A percentile compares a stretch with the other conserved stretches of the same genome.
Conservation (phyloP, 179 eudicot genomes). For the Pouteria campechiana region DNA sequence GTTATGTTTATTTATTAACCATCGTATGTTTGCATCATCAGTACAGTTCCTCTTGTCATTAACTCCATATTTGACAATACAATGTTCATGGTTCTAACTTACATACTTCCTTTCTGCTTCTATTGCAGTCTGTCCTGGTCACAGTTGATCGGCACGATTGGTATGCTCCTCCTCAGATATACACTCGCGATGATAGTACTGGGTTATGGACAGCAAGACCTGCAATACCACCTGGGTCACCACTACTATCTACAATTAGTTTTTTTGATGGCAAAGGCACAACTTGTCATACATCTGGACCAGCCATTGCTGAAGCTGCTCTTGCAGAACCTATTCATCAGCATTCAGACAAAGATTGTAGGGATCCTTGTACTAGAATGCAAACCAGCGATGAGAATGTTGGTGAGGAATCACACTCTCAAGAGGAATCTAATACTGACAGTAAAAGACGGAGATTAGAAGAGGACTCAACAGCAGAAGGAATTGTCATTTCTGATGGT, state of each 20-base stretch:
- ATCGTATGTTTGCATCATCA: background rate
- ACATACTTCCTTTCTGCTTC: too few relatives aligned
- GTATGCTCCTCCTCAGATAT: constrained; percentile 84
- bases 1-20: background rate
- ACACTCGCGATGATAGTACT: constrained; percentile 70
- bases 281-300: constrained; percentile 17
- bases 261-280: constrained; percentile 13
- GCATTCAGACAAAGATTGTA: constrained; percentile 26
- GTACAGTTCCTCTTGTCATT: background rate
- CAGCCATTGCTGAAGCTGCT: constrained; percentile 23
- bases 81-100: too few relatives aligned
- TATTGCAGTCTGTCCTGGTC: constrained; percentile 94
- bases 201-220: constrained; percentile 65
- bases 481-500: constrained; percentile 29
- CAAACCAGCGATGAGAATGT: constrained; percentile 47
- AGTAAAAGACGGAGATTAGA: constrained; percentile 57
- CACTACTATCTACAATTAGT: constrained; percentile 27
- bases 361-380: constrained; percentile 46
- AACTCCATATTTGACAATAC: too few relatives aligned
- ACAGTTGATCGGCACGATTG: constrained; percentile 96
- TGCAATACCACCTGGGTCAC: constrained; percentile 57
- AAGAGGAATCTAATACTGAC: constrained; percentile 47
- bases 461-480: constrained; percentile 56
- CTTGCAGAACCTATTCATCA: constrained; percentile 39
- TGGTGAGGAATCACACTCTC: constrained; percentile 32